Evolutionary conservation across 306 rosid genomes (phyloP).

Genomic region (Clitoria ternatea): DNA sequence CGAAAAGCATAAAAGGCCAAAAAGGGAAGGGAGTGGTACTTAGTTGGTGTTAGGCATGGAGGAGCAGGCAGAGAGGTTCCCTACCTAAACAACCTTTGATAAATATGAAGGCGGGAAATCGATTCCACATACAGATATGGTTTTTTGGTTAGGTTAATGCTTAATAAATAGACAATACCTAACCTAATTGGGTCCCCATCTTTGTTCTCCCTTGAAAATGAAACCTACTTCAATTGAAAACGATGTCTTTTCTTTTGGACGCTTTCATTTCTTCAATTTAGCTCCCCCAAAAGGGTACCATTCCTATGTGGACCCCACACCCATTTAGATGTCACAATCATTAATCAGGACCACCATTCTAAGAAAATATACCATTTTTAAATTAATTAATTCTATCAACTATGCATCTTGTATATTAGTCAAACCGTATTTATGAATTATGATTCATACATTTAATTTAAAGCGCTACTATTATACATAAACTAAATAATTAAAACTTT

Average conservation of each 20-base stretch:
- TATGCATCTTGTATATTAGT: too few species aligned
- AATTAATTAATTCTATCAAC: too few species aligned
- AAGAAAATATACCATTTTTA: too few species aligned
- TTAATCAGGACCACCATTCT: too few species aligned
- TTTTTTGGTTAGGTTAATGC: slow-evolving; percentile 29
- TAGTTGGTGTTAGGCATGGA: slow-evolving; percentile 14
- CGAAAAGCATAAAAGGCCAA: not conserved
- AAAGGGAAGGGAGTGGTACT: not conserved
- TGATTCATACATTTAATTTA: too few species aligned
- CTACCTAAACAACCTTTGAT: slow-evolving; percentile 1
- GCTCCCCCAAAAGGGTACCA: slow-evolving; percentile 23
- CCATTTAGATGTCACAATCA: too few species aligned
- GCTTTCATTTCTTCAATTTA: not conserved
- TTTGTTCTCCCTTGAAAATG: slow-evolving; percentile 14
- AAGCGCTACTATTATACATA: too few species aligned
- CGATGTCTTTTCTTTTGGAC: slow-evolving; percentile 14
- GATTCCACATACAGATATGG: not conserved
- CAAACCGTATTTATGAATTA: too few species aligned
- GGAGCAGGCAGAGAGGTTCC: slow-evolving; percentile 12
- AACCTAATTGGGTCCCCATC: slow-evolving; percentile 19
- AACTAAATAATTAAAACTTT: too few species aligned
- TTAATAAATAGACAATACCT: slow-evolving; percentile 25
- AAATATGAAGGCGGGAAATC: slow-evolving; percentile 16
- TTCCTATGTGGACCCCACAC: not conserved
- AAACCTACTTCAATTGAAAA: slow-evolving; percentile 13